These are phyloP conservation scores for Fusarium xylarioides DNA, from an alignment of 2,329 filamentous ascomycete genomes.

Conservation along the genomic window DNA sequence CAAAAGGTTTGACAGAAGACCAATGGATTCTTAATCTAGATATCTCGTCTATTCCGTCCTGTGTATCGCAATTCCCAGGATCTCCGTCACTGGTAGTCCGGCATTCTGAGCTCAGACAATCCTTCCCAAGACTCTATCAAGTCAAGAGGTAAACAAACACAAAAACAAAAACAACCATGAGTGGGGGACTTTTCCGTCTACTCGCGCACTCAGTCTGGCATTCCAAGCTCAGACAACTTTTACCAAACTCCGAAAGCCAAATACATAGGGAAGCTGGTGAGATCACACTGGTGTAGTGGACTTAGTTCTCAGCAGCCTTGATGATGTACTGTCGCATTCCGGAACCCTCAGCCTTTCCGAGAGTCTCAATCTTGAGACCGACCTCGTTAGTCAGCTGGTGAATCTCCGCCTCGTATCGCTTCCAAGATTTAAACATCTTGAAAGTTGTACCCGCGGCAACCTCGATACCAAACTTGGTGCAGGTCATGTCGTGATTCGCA, in stretches of 20 bases:
- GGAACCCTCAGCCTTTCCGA: conserved; percentile 32
- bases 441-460: conserved; percentile 8
- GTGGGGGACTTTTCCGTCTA: not conserved
- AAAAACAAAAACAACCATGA: not conserved
- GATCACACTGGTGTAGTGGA: fast-evolving
- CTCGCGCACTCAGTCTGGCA: not conserved
- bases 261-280: not conserved
- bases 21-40: not conserved
- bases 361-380: conserved; percentile 26
- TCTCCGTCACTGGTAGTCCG: not conserved
- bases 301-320: not conserved
- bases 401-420: conserved; percentile 29
- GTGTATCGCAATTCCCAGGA: not conserved
- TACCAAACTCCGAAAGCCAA: not conserved
- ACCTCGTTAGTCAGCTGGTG: conserved; percentile 10
- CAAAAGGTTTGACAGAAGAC: not conserved
- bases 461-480: not conserved
- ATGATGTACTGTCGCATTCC: conserved; percentile 38
- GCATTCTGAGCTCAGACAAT: not conserved
- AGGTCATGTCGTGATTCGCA: conserved; percentile 18
- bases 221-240: not conserved
- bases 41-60: not conserved
- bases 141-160: not conserved
- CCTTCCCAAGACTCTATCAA: not conserved
- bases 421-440: conserved; percentile 41